Conservation (phyloP, 176 grass and related monocot genomes). For the Carex myosuroides region DNA sequence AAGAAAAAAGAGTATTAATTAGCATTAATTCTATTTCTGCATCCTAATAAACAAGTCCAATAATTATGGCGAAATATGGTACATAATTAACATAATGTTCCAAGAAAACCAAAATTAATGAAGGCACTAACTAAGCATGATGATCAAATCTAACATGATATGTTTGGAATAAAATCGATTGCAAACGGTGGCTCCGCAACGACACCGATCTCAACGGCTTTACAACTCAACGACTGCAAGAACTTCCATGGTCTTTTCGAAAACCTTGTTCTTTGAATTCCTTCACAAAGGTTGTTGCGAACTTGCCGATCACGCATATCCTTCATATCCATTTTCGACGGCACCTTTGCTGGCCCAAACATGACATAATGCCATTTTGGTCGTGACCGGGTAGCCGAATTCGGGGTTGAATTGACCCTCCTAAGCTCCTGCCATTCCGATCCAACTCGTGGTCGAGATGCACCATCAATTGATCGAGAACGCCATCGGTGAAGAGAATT, state of each 20-base stretch:
- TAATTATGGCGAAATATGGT: not conserved
- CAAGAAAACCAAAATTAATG: not conserved
- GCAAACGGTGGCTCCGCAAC: not conserved
- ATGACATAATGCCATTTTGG: not conserved
- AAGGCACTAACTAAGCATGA: not conserved
- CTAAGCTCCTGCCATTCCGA: not conserved
- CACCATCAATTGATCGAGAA: constrained; percentile 1
- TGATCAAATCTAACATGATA: not conserved
- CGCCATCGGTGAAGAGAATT: not conserved
- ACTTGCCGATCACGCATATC: not conserved
- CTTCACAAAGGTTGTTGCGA: not conserved
- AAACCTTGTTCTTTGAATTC: not conserved
- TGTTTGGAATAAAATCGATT: not conserved
- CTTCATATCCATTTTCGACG: not conserved
- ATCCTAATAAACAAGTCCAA: not conserved
- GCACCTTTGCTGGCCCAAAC: not conserved
- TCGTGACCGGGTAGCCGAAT: not conserved
- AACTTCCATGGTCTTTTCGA: not conserved
- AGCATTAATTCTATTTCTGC: not conserved
- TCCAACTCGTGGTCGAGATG: not conserved
- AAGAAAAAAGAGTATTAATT: not conserved
- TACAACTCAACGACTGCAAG: constrained; percentile 3
- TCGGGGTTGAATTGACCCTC: not conserved
- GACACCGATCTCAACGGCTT: not conserved
- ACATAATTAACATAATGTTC: not conserved